Evolutionary conservation across 495 filamentous ascomycete genomes (phyloP), one percentile per base, ranked within the genome.

Genomic region (Neurospora sp.): DNA sequence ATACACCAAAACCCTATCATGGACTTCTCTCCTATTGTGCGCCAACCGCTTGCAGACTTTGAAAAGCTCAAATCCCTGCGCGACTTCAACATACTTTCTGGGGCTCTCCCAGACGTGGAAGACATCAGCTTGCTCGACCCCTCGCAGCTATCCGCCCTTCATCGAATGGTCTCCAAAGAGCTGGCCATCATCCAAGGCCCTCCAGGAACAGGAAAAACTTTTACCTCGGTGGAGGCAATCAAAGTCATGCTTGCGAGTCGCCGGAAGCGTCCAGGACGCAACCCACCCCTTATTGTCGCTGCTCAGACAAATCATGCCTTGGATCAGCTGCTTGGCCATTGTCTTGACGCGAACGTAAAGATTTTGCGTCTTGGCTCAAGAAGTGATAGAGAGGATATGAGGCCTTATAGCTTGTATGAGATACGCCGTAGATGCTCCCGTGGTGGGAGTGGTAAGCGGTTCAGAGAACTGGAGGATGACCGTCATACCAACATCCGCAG

Each of bases 221-320:
- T 89, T 74, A 89, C 93, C 0, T 94, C 93, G 0, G 86, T 94
- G 1, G 78, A 88, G 45, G 92, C 92, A 1, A 78, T 98, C 39
- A 89, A 87, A 61, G 83, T 91, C 4, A 79, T 97, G 69, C 81
- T 97, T 82, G 82, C 9, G 87, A 92, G 78, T n/a, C 76, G 75
- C 10, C 73, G 73, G 1, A 73, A 39, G 12, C 39, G 68, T 3
- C 70, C 75, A 5, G 74, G 71, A 45, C 6, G 2, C 53, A 65
- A 65, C 27, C 80, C 81, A 10, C 80, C 82, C 3, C 90, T 97
- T 41, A 84, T 97, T 31, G 83, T 97, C 7, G 86, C 93, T 1
- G 92, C 93, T 35, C 92, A 98, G 74, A 98, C 95, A 3, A 99
- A 99, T 73, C 94, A 99, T 80, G 95, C 96, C 0, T 80, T 98